Base-by-base conservation (phyloP, 768 basidiomycete genomes). In the Mycena floridula region DNA sequence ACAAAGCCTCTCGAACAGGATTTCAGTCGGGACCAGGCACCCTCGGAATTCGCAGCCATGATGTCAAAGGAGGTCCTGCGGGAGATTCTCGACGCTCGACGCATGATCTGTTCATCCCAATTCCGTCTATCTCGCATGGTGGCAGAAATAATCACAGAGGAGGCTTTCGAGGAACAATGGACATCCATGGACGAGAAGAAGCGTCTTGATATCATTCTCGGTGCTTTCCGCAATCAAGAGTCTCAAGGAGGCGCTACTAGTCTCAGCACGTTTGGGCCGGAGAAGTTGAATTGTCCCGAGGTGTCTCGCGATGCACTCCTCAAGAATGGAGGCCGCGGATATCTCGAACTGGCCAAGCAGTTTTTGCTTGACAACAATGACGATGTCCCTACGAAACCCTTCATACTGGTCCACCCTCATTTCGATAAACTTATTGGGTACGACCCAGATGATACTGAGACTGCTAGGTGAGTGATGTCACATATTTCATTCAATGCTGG, bases 301-400 rank as follows among this genome's bases (percentile, higher is more conserved):
- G 15, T 35, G 3, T 35, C 15, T 35, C 7, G 13, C 4, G 32
- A 35, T 3, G 18, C 32, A 7, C 32, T 35, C 15, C 15, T 15
- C 15, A 13, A 18, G 15, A 37, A 43, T 30, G 37, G 37, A 7
- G 49, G 49, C 7, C 18, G 40, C 26, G 49, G 49, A 11, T 50
- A 41, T 32, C 20, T 50, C 20, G 49, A 50, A 11, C 45, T 50
- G 22, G 23, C 46, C 15, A 47, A 38, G 16, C 6, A 26, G 23
- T 50, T 50, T 36, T 20, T 50, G 7, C 45, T 50, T 12, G 32
- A 45, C 22, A 39, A 46, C 40, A 46, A 50, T 41, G 45, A 50
- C 7, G 41, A 26, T 22, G 18, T 35, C 11, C 49, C 45, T 7
- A 50, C 40, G 39, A 44, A 50, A n/a, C 49, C 49, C 12, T 46